Evolutionary conservation across 148 eudicot genomes (phyloP).

Genomic region (Beta vulgaris): DNA sequence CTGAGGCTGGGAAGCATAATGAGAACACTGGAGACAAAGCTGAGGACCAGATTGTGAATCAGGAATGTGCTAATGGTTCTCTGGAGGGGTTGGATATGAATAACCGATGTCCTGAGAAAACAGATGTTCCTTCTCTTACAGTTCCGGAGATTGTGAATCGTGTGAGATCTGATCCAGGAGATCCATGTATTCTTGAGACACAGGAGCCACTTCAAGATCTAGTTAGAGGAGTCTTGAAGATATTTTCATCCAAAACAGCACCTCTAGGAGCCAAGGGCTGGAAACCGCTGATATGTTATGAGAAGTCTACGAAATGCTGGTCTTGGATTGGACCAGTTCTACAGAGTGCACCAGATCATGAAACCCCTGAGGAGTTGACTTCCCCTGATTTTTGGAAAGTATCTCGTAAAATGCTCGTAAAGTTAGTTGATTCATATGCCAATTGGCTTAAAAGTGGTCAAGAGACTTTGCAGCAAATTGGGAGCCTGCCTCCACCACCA

Average conservation of each 20-base stretch:
- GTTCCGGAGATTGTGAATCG: conserved; percentile 78
- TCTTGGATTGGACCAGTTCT: conserved; percentile 77
- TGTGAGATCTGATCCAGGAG: conserved; percentile 81
- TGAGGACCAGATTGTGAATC: conserved; percentile 34
- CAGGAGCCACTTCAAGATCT: conserved; percentile 95
- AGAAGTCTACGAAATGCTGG: conserved; percentile 72
- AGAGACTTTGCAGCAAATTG: conserved; percentile 85
- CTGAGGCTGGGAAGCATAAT: conserved; percentile 36
- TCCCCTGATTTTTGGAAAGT: conserved; percentile 87
- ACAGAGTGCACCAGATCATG: conserved; percentile 43
- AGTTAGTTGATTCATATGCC: conserved; percentile 89
- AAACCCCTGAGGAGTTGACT: conserved; percentile 58
- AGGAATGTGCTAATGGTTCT: conserved; percentile 39
- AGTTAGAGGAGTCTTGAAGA: conserved; percentile 83
- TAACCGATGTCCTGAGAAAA: conserved; percentile 33
- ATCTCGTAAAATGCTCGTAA: conserved; percentile 84
- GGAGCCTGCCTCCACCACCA: conserved; percentile 92
- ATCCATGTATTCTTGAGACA: conserved; percentile 86
- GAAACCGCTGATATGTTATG: conserved; percentile 76
- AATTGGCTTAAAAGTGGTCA: conserved; percentile 92
- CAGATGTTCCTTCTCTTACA: conserved; percentile 55
- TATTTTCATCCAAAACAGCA: conserved; percentile 77
- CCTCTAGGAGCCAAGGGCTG: conserved; percentile 93
- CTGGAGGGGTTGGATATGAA: conserved; percentile 37
- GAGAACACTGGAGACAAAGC: conserved; percentile 35